These are phyloP conservation scores for Leptodermis oblonga DNA, from an alignment of 257 asterid genomes.

Conservation along the genomic window DNA sequence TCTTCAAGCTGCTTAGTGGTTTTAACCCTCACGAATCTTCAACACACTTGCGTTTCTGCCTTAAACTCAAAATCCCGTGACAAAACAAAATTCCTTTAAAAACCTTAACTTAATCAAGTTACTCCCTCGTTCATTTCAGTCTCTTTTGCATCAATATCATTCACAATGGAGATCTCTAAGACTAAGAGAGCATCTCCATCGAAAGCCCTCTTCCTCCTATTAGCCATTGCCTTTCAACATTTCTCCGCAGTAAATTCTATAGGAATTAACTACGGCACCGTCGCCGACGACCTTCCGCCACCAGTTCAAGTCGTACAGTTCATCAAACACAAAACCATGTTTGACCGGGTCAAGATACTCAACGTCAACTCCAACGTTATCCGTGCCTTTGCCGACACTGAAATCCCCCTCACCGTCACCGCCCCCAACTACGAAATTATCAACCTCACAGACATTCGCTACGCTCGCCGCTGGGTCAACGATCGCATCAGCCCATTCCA, in stretches of 20 bases:
- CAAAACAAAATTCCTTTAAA: too few relatives aligned
- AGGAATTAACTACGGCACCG: constrained; percentile 91
- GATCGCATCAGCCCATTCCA: constrained; percentile 55
- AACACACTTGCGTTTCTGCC: too few relatives aligned
- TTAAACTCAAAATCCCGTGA: too few relatives aligned
- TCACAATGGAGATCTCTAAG: neutral
- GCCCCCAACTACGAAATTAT: constrained; percentile 83
- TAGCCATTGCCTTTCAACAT: constrained; percentile 21
- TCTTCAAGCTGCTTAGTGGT: too few relatives aligned
- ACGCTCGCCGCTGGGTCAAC: constrained; percentile 50
- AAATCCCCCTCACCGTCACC: constrained; percentile 69
- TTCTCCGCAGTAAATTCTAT: constrained; percentile 39
- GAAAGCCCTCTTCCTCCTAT: constrained; percentile 25
- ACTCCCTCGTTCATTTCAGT: too few relatives aligned
- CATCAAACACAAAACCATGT: constrained; percentile 55
- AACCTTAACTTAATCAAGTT: too few relatives aligned
- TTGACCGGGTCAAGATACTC: constrained; percentile 69
- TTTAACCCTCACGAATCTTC: too few relatives aligned
- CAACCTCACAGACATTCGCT: constrained; percentile 31
- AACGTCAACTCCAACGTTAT: constrained; percentile 79
- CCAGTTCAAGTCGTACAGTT: constrained; percentile 71
- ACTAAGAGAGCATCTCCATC: too few relatives aligned
- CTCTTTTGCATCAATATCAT: too few relatives aligned
- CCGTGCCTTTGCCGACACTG: constrained; percentile 71
- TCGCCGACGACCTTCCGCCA: constrained; percentile 83